phyloP scores from a whole-genome alignment of 495 filamentous ascomycete species.

The Friedmanniomyces endolithicus region DNA sequence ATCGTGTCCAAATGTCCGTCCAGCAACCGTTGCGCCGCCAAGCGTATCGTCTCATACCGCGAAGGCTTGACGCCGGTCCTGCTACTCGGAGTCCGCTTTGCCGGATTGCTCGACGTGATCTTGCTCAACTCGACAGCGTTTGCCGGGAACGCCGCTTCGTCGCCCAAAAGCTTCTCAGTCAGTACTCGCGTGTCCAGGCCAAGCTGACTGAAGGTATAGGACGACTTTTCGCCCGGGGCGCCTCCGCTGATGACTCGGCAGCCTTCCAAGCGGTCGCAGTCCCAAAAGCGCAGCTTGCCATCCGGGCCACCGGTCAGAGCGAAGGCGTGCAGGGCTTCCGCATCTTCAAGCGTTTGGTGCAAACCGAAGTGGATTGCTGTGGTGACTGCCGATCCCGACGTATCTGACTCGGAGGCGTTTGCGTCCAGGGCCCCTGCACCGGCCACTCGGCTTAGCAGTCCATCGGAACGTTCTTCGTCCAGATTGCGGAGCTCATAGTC shows the following conservation, averaged over 20 bases:
- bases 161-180: constrained; percentile 52
- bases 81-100: constrained; percentile 25
- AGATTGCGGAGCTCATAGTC: constrained; percentile 80
- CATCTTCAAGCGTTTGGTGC: constrained; percentile 43
- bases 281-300: constrained; percentile 89
- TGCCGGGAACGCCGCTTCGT: constrained; percentile 14
- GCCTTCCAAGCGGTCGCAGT: constrained; percentile 57
- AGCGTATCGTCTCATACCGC: constrained; percentile 73
- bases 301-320: constrained; percentile 80
- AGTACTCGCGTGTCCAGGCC: constrained; percentile 55
- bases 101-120: constrained; percentile 19
- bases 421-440: constrained; percentile 34
- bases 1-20: constrained; percentile 82
- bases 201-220: constrained; percentile 59
- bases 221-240: constrained; percentile 52
- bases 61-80: background rate
- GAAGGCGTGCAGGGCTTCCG: constrained; percentile 52
- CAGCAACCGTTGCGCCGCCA: constrained; percentile 68
- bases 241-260: constrained; percentile 70
- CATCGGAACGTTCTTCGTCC: constrained; percentile 77
- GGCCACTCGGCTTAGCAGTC: constrained; percentile 80
- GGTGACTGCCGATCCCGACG: constrained; percentile 32
- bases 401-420: constrained; percentile 37
- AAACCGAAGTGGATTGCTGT: constrained; percentile 41
- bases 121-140: constrained; percentile 28